Evolutionary conservation across 768 basidiomycete species (phyloP).

Genomic region (Cystobasidium onofrii): DNA sequence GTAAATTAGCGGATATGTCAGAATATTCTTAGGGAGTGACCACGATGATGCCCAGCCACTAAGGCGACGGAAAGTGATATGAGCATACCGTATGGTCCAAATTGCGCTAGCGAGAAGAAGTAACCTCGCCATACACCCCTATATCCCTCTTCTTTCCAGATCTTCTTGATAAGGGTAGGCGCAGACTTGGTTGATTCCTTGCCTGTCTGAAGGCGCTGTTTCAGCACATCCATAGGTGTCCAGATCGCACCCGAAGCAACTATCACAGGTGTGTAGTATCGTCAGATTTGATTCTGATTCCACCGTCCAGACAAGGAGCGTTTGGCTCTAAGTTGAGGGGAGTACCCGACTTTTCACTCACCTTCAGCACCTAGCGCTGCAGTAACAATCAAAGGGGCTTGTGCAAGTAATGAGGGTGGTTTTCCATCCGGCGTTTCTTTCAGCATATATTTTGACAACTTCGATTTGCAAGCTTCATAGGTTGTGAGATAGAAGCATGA

Average conservation of each 20-base stretch:
- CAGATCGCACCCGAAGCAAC: constrained; percentile 39
- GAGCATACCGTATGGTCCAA: constrained; percentile 21
- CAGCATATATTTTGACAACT: constrained; percentile 4
- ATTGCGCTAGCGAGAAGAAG: constrained; percentile 30
- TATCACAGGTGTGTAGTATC: too few relatives aligned
- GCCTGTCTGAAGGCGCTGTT: constrained; percentile 38
- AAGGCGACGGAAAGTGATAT: too few relatives aligned
- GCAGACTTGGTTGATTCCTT: constrained; percentile 37
- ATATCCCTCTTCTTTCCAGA: constrained; percentile 37
- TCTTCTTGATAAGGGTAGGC: constrained; percentile 33
- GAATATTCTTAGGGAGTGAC: neutral
- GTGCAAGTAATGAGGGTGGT: constrained; percentile 30
- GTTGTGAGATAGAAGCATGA: constrained; percentile 37
- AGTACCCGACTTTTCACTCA: too few relatives aligned
- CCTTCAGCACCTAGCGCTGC: constrained; percentile 38
- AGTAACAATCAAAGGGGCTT: constrained; percentile 38
- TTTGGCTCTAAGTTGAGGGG: too few relatives aligned
- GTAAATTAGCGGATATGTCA: neutral
- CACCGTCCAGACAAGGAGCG: too few relatives aligned
- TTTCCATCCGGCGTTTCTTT: constrained; percentile 27
- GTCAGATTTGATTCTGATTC: too few relatives aligned
- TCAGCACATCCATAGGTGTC: constrained; percentile 32
- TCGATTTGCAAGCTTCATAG: constrained; percentile 35
- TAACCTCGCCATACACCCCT: constrained; percentile 38
- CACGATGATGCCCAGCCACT: neutral